phyloP scores from a whole-genome alignment of 1,284 basidiomycete genomes.

The Pulveroboletus sp. region DNA sequence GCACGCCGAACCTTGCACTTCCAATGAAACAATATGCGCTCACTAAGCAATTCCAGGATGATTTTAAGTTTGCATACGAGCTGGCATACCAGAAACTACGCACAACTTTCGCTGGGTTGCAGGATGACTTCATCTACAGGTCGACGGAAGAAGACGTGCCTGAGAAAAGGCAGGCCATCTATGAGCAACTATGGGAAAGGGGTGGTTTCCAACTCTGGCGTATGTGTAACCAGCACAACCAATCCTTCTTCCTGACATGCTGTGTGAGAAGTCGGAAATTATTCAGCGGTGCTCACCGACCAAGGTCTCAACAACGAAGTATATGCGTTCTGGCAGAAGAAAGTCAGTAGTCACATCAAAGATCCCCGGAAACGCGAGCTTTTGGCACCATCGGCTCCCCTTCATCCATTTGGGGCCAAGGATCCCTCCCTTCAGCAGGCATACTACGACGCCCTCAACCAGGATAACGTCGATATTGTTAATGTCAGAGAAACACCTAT shows the following conservation, averaged over 20 bases:
- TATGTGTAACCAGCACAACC: no score
- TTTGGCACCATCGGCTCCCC: constrained; percentile 13
- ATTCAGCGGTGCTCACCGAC: neutral
- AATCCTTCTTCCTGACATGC: no score
- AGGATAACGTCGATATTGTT: constrained; percentile 19
- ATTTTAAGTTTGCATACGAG: neutral
- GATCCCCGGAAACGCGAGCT: constrained; percentile 15
- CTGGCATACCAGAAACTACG: neutral
- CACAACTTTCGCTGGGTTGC: no score
- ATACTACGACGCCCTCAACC: constrained; percentile 22
- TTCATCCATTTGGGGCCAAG: constrained; percentile 23
- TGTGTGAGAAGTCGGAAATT: neutral
- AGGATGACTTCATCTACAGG: no score
- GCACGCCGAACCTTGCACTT: neutral
- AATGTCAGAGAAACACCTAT: constrained; percentile 13
- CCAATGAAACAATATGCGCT: neutral
- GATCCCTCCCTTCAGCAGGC: constrained; percentile 7
- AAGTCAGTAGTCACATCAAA: neutral
- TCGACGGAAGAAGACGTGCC: no score
- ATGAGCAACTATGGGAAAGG: neutral
- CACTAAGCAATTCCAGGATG: neutral
- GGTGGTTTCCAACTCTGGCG: no score
- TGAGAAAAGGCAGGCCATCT: neutral
- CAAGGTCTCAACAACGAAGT: neutral
- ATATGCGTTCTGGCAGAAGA: neutral